Evolutionary conservation across 495 filamentous ascomycete species (phyloP), one percentile per base, ranked within the genome.

Genomic region (Gamarada debralockiae): DNA sequence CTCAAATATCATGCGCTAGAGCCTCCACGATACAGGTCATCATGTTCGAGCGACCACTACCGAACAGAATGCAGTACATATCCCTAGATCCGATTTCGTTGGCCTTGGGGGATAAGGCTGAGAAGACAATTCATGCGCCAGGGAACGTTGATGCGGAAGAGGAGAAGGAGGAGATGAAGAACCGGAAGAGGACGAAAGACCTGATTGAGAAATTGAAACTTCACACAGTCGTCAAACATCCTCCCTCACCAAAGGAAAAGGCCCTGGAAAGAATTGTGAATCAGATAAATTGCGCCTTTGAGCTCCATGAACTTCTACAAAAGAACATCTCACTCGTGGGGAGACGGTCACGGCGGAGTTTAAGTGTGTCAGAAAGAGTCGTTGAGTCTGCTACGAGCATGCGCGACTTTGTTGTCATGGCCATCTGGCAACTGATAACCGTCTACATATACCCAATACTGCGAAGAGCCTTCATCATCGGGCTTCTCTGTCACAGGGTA

Each of bases 251-350:
- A 53, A 95, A 96, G 65, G 93, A 97, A 61, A 76, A 79, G 49
- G 80, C 85, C 7, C 76, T 99, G 24, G 79, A 83, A 12, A 84
- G 79, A 23, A 92, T 97, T 50, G 79, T 97, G 53, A 91, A 92
- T 61, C 93, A 99, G 67, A 85, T 97, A 63, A 99, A 99, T 64
- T 97, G 93, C 72, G 88, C 92, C 1, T 90, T 84, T 70, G 93
- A 99, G 63, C 74, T 97, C 58, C 83, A 87, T 36, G 75, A 83
- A 53, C 70, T 97, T 36, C 78, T 97, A 52, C 86, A 92, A 58
- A 90, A 85, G 60, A 99, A 99, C 56, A 86, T 90, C 42, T 81
- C 83, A 25, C 75, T 95, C 4, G 82, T 97, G 31, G 84, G 89
- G 0, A 80, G 83, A 15, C 85, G 95, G 3, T 80, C 81, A 13